Conservation (phyloP, 495 filamentous ascomycete species). For the Penicillium ucsense region DNA sequence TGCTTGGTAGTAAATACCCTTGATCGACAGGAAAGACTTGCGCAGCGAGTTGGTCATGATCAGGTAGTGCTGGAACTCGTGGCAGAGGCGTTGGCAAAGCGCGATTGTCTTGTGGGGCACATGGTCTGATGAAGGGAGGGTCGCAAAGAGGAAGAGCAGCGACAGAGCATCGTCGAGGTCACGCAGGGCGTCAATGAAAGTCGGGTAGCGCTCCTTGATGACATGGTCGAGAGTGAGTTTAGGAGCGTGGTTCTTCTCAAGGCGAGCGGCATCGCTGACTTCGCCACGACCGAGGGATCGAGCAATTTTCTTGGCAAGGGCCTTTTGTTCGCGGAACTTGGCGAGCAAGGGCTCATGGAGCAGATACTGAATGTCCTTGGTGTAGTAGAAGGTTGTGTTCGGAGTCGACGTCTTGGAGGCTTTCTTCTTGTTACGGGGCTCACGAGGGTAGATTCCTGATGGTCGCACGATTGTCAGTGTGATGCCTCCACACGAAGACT, state of each 20-base stretch:
- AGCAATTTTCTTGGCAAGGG: constrained; percentile 91
- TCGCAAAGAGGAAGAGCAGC: constrained; percentile 94
- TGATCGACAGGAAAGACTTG: constrained; percentile 95
- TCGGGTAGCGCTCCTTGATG: constrained; percentile 95
- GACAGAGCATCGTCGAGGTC: constrained; percentile 96
- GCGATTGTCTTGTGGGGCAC: constrained; percentile 90
- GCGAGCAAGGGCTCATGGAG: constrained; percentile 91
- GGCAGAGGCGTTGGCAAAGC: constrained; percentile 79
- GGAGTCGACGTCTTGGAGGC: constrained; percentile 81
- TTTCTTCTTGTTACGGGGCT: constrained; percentile 94
- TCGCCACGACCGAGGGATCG: constrained; percentile 85
- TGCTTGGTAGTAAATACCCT: constrained; percentile 98
- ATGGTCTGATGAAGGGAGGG: constrained; percentile 76
- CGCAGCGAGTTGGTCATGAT: constrained; percentile 82
- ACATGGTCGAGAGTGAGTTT: constrained; percentile 88
- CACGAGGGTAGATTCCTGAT: constrained; percentile 85
- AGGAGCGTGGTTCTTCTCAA: constrained; percentile 78
- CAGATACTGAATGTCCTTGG: constrained; percentile 96
- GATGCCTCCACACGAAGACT: neutral
- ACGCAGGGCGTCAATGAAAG: constrained; percentile 86
- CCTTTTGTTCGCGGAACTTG: constrained; percentile 96
- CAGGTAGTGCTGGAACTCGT: constrained; percentile 95
- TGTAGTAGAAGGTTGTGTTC: constrained; percentile 97
- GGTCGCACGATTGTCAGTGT: constrained; percentile 4
- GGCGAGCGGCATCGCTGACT: constrained; percentile 69